Evolutionary conservation across 169 alveolate species (phyloP).

Genomic region (Cryptosporidium tyzzeri): DNA sequence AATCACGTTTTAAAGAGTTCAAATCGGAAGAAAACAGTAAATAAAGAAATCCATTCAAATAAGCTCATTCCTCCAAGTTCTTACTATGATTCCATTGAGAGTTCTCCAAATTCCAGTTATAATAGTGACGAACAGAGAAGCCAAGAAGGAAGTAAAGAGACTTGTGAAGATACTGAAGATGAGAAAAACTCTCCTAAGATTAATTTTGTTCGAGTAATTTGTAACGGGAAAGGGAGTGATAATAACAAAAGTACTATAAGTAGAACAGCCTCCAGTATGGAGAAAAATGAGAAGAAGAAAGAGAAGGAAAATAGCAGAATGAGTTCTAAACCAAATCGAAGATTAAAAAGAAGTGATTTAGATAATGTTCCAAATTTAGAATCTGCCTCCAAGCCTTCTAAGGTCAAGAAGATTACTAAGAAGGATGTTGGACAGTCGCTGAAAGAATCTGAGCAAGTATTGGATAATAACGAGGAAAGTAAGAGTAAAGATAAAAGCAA

Average conservation of each 20-base stretch:
- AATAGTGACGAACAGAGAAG: not conserved
- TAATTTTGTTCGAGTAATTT: conserved; percentile 29
- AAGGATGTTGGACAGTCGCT: not conserved
- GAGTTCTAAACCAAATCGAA: not conserved
- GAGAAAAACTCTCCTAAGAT: not conserved
- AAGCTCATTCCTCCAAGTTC: not conserved
- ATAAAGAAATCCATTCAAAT: not conserved
- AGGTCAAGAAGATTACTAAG: not conserved
- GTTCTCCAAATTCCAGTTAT: conserved; percentile 1
- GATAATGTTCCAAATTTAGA: not conserved
- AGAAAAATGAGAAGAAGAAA: not conserved
- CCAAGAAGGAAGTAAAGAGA: not conserved
- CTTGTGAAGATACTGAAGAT: not conserved
- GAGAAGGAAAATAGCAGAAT: not conserved
- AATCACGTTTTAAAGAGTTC: not conserved
- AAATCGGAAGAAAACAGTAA: not conserved
- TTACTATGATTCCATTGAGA: not conserved
- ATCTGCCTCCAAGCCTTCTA: not conserved
- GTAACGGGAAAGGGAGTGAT: not conserved
- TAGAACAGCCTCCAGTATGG: not conserved
- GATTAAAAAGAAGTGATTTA: not conserved
- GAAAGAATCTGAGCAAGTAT: not conserved
- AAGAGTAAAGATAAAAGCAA: not conserved
- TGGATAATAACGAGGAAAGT: not conserved
- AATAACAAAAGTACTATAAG: not conserved